These are phyloP conservation scores for Rhypophila decipiens DNA, from an alignment of 495 filamentous ascomycete species.

Conservation along the genomic window DNA sequence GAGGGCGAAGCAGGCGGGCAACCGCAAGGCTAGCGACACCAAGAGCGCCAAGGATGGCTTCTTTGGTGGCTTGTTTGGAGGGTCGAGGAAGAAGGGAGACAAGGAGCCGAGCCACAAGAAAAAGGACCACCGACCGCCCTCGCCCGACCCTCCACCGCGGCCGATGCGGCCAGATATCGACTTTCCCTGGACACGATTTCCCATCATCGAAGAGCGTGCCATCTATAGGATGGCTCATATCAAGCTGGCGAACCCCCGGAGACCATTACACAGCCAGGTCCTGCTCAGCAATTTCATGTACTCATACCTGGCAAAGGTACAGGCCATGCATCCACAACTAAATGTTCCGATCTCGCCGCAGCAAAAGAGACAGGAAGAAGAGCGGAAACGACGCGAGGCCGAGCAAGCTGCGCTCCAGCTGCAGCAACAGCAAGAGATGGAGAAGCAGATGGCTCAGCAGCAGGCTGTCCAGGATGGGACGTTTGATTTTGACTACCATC, in stretches of 20 bases:
- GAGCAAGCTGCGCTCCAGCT: slow-evolving; percentile 44
- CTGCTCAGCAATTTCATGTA: slow-evolving; percentile 99
- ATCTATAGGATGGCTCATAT: slow-evolving; percentile 99
- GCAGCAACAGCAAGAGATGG: slow-evolving; percentile 32
- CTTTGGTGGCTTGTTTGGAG: slow-evolving; percentile 86
- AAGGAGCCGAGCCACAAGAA: slow-evolving; percentile 63
- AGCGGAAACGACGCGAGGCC: slow-evolving; percentile 61
- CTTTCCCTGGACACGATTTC: slow-evolving; percentile 93
- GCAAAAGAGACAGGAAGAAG: slow-evolving; percentile 54
- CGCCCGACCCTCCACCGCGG: slow-evolving; percentile 70
- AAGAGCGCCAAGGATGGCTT: slow-evolving; percentile 85
- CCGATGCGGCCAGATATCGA: slow-evolving; percentile 78
- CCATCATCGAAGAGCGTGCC: slow-evolving; percentile 90
- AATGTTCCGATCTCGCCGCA: slow-evolving; percentile 64
- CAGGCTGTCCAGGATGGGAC: slow-evolving; percentile 34
- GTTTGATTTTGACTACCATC: slow-evolving; percentile 46
- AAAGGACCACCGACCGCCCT: slow-evolving; percentile 63
- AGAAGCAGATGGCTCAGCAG: slow-evolving; percentile 43
- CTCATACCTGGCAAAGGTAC: slow-evolving; percentile 95
- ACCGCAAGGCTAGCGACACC: slow-evolving; percentile 64
- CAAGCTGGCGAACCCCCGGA: slow-evolving; percentile 93
- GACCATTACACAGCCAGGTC: slow-evolving; percentile 90
- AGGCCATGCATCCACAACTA: slow-evolving; percentile 94
- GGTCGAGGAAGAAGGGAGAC: slow-evolving; percentile 69
- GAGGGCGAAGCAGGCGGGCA: slow-evolving; percentile 77